Evolutionary conservation across 805 yeast genomes (phyloP).

Genomic region (Wickerhamiella nectarea): DNA sequence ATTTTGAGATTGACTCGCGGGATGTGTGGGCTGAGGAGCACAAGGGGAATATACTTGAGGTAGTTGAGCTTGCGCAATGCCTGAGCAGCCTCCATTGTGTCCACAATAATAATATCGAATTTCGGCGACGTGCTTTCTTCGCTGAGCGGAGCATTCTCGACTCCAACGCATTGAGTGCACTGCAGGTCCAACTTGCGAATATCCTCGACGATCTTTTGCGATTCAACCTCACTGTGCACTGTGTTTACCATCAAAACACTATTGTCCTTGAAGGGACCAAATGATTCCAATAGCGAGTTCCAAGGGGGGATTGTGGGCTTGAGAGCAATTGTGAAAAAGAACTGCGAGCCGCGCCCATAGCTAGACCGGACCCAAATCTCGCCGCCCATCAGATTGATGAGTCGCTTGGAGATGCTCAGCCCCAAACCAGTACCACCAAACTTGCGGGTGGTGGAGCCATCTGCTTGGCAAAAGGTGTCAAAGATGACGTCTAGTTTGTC

Average conservation of each 20-base stretch:
- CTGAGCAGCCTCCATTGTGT: constrained; percentile 61
- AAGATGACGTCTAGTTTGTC: constrained; percentile 76
- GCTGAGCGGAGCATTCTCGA: constrained; percentile 41
- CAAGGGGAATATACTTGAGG: constrained; percentile 75
- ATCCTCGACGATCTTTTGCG: constrained; percentile 37
- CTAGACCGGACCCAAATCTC: constrained; percentile 80
- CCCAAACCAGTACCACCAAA: constrained; percentile 92
- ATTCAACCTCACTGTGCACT: constrained; percentile 39
- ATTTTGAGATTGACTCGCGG: constrained; percentile 68
- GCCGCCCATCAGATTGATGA: constrained; percentile 86
- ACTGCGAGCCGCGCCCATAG: constrained; percentile 70
- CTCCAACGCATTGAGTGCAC: constrained; percentile 32
- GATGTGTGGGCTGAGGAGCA: constrained; percentile 57
- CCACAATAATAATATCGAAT: constrained; percentile 73
- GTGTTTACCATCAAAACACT: constrained; percentile 58
- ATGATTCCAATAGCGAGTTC: constrained; percentile 49
- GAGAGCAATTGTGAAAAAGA: constrained; percentile 70
- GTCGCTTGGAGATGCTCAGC: constrained; percentile 70
- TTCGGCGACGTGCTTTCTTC: constrained; percentile 29
- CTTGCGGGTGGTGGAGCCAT: constrained; percentile 83
- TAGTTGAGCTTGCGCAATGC: constrained; percentile 55
- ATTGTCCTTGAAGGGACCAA: constrained; percentile 60
- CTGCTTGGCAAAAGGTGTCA: constrained; percentile 87
- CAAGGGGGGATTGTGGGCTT: constrained; percentile 52
- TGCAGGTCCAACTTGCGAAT: constrained; percentile 44